A percentile compares a stretch with the other conserved stretches of the same genome.
phyloP scores from a whole-genome alignment of 1,284 basidiomycete species.

The Volvariella surrecta region DNA sequence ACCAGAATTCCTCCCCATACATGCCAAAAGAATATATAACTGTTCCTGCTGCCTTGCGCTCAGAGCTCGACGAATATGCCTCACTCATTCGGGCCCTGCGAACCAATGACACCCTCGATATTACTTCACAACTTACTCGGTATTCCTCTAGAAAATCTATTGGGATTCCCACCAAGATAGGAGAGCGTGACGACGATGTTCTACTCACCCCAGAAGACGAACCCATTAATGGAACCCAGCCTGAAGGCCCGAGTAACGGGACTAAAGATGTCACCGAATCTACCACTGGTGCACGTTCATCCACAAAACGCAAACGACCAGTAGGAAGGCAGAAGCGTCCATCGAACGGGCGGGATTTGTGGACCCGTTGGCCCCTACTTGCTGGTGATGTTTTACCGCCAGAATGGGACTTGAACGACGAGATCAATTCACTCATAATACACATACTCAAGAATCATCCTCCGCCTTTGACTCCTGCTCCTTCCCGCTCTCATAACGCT shows the following conservation, averaged over 20 bases:
- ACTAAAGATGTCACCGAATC: not conserved
- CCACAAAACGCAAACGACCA: conserved; percentile 9
- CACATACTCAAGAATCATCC: conserved; percentile 16
- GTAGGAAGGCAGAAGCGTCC: not conserved
- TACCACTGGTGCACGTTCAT: conserved; percentile 2
- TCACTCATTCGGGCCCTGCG: conserved; percentile 52
- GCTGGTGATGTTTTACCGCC: conserved; percentile 45
- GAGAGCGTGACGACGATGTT: conserved; percentile 7
- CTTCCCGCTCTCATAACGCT: conserved; percentile 1
- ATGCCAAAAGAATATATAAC: conserved; percentile 32
- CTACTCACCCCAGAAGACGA: not conserved
- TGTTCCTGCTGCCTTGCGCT: conserved; percentile 42
- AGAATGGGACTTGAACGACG: conserved; percentile 54
- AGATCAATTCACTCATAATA: conserved; percentile 36
- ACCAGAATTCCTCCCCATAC: not conserved
- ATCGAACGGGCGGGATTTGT: conserved; percentile 29
- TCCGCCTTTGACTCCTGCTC: conserved; percentile 10
- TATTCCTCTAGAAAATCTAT: conserved; percentile 4
- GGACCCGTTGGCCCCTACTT: conserved; percentile 63
- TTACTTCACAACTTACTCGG: conserved; percentile 34
- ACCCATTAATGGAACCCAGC: not conserved
- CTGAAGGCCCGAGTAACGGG: not conserved
- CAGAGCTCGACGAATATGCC: conserved; percentile 54
- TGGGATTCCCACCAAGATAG: conserved; percentile 1
- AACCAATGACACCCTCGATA: conserved; percentile 43